Percentiles rank a stretch among this genome's conserved stretches.
These are phyloP conservation scores for Phytopythium boreale DNA, from an alignment of 352 stramenopile species.

Conservation along the genomic window DNA sequence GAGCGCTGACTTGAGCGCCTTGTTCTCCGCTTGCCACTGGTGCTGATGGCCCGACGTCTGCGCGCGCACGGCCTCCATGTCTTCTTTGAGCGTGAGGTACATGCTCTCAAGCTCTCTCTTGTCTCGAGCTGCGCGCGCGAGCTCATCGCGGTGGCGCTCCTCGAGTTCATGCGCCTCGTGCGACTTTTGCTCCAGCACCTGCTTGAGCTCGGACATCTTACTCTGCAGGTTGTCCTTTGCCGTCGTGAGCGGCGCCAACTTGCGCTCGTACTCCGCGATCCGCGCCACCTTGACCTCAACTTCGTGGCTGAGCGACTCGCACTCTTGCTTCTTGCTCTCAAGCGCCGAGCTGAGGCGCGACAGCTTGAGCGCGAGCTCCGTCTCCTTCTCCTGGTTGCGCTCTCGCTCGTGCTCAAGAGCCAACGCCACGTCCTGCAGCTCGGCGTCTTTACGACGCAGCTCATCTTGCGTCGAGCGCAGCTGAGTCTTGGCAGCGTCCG, in stretches of 20 bases:
- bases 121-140: slow-evolving; percentile 37
- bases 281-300: slow-evolving; percentile 43
- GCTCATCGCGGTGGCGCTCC: slow-evolving; percentile 47
- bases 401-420: slow-evolving; percentile 25
- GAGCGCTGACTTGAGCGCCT: slow-evolving; percentile 41
- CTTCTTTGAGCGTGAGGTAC: slow-evolving; percentile 44
- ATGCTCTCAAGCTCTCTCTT: slow-evolving; percentile 56
- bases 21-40: slow-evolving; percentile 44
- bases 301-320: slow-evolving; percentile 51
- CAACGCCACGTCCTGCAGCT: slow-evolving; percentile 35
- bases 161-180: slow-evolving; percentile 51
- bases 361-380: slow-evolving; percentile 29
- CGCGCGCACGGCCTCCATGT: slow-evolving; percentile 37
- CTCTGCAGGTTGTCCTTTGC: slow-evolving; percentile 51
- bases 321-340: slow-evolving; percentile 62
- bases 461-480: slow-evolving; percentile 46
- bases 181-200: slow-evolving; percentile 43
- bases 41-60: slow-evolving; percentile 35
- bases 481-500: slow-evolving; percentile 32
- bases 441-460: slow-evolving; percentile 31
- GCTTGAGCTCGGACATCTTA: slow-evolving; percentile 57
- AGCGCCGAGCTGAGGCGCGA: slow-evolving; percentile 22
- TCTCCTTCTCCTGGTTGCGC: slow-evolving; percentile 24
- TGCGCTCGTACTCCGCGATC: slow-evolving; percentile 54
- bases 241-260: slow-evolving; percentile 41